These are phyloP conservation scores for Prototheca stagnorum DNA, from an alignment of 163 green algal species.

Conservation along the genomic window DNA sequence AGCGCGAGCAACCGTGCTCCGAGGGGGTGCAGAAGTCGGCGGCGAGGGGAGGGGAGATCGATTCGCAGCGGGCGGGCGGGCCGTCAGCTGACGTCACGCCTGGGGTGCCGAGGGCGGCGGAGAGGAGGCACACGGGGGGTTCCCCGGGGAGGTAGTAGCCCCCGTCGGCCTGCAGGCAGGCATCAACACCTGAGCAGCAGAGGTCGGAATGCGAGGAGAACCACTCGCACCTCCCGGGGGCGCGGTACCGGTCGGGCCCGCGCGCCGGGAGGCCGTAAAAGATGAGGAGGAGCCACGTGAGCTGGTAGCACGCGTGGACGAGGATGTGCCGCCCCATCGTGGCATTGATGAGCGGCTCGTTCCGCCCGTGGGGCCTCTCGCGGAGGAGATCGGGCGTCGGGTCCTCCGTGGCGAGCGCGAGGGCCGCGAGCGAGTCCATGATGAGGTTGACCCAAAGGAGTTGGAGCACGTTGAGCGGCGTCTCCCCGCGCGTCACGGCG, in stretches of 20 bases:
- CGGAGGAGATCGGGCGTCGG: conserved; percentile 71
- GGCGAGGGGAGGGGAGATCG: background rate
- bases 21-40: conserved; percentile 19
- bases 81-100: too few relatives aligned
- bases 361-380: conserved; percentile 62
- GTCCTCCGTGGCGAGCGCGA: conserved; percentile 77
- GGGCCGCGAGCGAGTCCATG: conserved; percentile 89
- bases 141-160: conserved; percentile 10
- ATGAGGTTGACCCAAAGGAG: conserved; percentile 99
- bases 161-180: conserved; percentile 1
- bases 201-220: conserved; percentile 2
- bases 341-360: conserved; percentile 70
- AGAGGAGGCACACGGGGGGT: conserved; percentile 1
- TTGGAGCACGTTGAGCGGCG: conserved; percentile 85
- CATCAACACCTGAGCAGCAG: conserved; percentile 5
- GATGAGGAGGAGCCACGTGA: conserved; percentile 74
- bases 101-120: background rate
- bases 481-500: conserved; percentile 60
- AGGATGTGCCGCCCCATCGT: conserved; percentile 95
- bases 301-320: conserved; percentile 50
- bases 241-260: conserved; percentile 16
- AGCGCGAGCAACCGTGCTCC: conserved; percentile 18
- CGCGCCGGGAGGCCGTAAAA: conserved; percentile 53
- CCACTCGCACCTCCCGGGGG: conserved; percentile 12
- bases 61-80: too few relatives aligned